Conservation (phyloP, 148 eudicot genomes). For the Vaccinium darrowii region DNA sequence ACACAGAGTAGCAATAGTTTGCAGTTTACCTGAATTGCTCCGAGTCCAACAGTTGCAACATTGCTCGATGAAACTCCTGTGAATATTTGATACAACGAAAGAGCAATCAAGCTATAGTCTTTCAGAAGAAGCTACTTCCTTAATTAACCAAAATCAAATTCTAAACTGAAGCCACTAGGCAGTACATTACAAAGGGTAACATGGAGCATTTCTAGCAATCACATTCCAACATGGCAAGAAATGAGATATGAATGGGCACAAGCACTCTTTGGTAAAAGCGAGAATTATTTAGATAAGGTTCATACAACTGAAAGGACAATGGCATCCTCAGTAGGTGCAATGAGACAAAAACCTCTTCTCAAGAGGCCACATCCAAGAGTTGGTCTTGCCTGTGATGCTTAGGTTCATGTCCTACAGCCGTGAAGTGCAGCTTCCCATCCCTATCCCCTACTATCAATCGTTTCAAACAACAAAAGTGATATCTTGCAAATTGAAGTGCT, state of each 20-base stretch:
- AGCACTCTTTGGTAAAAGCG: neutral
- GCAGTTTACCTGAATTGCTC: slow-evolving; percentile 64
- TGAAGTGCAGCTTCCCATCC: too few species aligned
- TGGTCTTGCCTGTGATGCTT: too few species aligned
- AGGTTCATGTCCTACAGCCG: too few species aligned
- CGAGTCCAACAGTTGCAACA: slow-evolving; percentile 77
- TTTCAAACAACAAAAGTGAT: too few species aligned
- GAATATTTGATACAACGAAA: slow-evolving; percentile 10
- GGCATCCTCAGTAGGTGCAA: too few species aligned
- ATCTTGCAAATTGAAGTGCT: too few species aligned
- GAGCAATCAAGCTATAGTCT: neutral
- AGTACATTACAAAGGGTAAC: neutral
- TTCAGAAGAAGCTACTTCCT: neutral
- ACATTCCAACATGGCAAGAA: neutral
- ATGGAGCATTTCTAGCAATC: neutral
- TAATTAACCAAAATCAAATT: neutral
- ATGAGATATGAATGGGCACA: neutral
- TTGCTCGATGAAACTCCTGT: slow-evolving; percentile 71
- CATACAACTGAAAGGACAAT: too few species aligned
- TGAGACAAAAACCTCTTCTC: too few species aligned
- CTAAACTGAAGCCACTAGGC: neutral
- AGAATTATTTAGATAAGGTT: too few species aligned
- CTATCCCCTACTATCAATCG: too few species aligned
- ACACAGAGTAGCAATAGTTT: neutral
- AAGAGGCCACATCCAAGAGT: too few species aligned